These are phyloP conservation scores for Rhodocollybia butyracea DNA, from an alignment of 768 basidiomycete genomes.

Conservation along the genomic window DNA sequence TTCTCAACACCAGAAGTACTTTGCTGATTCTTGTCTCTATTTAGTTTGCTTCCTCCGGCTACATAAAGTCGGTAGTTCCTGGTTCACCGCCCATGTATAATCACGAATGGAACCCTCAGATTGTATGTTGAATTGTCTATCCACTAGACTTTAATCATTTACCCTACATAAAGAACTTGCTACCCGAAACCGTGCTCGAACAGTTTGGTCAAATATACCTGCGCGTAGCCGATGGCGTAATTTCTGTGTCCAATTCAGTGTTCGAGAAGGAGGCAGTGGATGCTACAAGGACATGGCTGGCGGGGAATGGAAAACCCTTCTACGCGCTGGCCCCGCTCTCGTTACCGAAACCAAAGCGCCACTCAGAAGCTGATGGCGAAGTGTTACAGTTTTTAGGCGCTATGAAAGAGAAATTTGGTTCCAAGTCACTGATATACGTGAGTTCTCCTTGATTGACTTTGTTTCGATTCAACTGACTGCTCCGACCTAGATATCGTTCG, in stretches of 20 bases:
- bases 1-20: background rate
- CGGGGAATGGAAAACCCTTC: background rate
- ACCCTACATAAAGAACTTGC: background rate
- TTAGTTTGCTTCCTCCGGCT: background rate
- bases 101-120: background rate
- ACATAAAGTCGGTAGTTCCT: background rate
- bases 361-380: background rate
- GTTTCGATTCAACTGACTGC: background rate
- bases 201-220: background rate
- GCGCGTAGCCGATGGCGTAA: background rate
- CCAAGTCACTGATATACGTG: slow-evolving; percentile 2
- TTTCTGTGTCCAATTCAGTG: background rate
- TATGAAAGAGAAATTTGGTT: background rate
- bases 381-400: background rate
- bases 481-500: slow-evolving; percentile 3
- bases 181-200: background rate
- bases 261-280: slow-evolving; percentile 2
- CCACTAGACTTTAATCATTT: background rate
- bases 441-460: background rate
- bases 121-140: background rate
- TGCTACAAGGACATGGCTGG: background rate
- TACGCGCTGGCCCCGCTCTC: slow-evolving; percentile 1
- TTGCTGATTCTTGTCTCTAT: background rate
- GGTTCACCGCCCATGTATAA: slow-evolving; percentile 2
- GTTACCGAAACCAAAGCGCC: background rate